A percentile compares a stretch with the other conserved stretches of the same genome.
Evolutionary conservation across 2,329 filamentous ascomycete genomes (phyloP).

Genomic region (Aspergillus flavus): DNA sequence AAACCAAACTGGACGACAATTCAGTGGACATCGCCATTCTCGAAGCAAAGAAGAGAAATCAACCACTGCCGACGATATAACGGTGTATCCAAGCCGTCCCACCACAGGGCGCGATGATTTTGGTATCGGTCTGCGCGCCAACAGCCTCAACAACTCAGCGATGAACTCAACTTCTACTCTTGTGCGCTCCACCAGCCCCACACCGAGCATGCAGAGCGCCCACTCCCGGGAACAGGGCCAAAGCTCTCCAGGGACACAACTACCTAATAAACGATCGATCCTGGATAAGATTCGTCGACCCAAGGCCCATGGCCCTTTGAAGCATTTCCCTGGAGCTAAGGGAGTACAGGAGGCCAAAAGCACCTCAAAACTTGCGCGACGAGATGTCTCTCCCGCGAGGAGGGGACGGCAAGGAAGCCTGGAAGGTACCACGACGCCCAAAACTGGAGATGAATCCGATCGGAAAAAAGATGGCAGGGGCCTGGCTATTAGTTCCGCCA

Average conservation of each 20-base stretch:
- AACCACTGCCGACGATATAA: conserved; percentile 38
- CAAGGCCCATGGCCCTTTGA: conserved; percentile 40
- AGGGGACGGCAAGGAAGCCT: conserved; percentile 40
- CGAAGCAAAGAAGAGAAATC: conserved; percentile 62
- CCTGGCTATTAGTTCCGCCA: conserved; percentile 35
- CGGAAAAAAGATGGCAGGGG: conserved; percentile 43
- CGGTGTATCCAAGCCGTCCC: conserved; percentile 65
- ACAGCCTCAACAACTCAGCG: conserved; percentile 46
- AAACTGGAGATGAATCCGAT: conserved; percentile 37
- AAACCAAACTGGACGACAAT: conserved; percentile 56
- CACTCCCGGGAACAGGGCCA: conserved; percentile 52
- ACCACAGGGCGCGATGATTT: conserved; percentile 76
- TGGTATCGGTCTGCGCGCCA: conserved; percentile 52
- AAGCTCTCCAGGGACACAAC: conserved; percentile 40
- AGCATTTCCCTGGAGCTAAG: conserved; percentile 35
- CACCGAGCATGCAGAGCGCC: conserved; percentile 71
- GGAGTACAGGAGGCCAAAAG: conserved; percentile 30
- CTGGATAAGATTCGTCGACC: conserved; percentile 58
- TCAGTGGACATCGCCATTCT: conserved; percentile 50
- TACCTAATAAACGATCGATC: conserved; percentile 50
- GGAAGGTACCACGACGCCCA: conserved; percentile 30
- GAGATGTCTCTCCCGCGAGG: conserved; percentile 36
- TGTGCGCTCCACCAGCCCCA: conserved; percentile 75
- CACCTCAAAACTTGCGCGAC: conserved; percentile 29
- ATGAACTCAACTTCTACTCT: conserved; percentile 54